Conservation (phyloP, 441 rosid species). For the Adansonia rubrostipa region DNA sequence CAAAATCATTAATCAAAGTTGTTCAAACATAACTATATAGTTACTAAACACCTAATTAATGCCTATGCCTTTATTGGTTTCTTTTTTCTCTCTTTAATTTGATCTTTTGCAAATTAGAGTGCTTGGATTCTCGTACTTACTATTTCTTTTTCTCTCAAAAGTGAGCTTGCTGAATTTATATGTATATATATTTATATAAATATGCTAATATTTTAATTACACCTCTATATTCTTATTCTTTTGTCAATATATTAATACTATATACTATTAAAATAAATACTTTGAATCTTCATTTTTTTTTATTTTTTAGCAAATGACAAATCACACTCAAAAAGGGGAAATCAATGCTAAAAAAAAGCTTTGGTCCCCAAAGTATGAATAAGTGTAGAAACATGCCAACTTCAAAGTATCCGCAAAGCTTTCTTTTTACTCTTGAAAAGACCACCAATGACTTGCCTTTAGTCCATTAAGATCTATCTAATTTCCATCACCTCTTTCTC, state of each 20-base stretch:
- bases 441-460: background rate
- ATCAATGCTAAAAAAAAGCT: background rate
- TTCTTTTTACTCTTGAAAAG: background rate
- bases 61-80: background rate
- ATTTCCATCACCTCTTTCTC: background rate
- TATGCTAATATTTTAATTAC: background rate
- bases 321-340: background rate
- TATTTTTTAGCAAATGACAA: conserved; percentile 16
- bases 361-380: conserved; percentile 8
- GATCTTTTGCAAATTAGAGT: background rate
- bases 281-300: background rate
- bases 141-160: too few relatives aligned
- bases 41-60: too few relatives aligned
- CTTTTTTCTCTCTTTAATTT: background rate
- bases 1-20: too few relatives aligned
- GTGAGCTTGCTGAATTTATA: background rate
- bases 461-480: background rate
- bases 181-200: background rate
- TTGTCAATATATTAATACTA: background rate
- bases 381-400: background rate
- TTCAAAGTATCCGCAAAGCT: background rate
- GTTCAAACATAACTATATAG: too few relatives aligned
- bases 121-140: background rate
- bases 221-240: background rate
- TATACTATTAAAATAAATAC: too few relatives aligned